These are phyloP conservation scores for Alliaria petiolata DNA, from an alignment of 345 rosid species.

Conservation along the genomic window DNA sequence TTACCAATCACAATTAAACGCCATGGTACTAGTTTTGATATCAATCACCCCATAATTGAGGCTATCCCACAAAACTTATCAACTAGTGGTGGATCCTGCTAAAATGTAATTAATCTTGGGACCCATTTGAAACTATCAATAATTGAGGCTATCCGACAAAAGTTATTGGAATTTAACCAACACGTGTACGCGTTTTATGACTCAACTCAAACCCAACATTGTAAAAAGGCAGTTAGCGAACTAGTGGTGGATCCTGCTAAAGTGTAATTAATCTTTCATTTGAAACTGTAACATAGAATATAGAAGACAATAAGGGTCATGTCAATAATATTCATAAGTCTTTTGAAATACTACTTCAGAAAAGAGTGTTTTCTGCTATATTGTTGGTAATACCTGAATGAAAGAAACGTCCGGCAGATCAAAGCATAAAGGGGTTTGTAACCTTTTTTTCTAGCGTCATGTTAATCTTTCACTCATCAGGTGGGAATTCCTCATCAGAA, in stretches of 20 bases:
- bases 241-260: not conserved
- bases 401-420: not conserved
- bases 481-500: conserved; percentile 67
- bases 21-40: too few relatives aligned
- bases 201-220: not conserved
- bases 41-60: too few relatives aligned
- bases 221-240: not conserved
- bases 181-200: not conserved
- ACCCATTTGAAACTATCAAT: not conserved
- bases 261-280: not conserved
- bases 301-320: not conserved
- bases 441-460: not conserved
- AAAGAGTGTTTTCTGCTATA: not conserved
- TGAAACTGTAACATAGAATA: not conserved
- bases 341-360: not conserved
- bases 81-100: too few relatives aligned
- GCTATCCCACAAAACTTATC: too few relatives aligned
- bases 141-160: not conserved
- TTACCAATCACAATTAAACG: too few relatives aligned
- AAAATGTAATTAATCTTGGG: too few relatives aligned
- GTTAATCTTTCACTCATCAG: conserved; percentile 45
- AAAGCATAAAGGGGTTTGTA: not conserved
- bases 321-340: not conserved
- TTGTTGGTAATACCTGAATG: not conserved
- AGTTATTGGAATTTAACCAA: not conserved